Evolutionary conservation across 306 rosid species (phyloP), one percentile per base, ranked within the genome.

Genomic region (Fagus sylvatica): DNA sequence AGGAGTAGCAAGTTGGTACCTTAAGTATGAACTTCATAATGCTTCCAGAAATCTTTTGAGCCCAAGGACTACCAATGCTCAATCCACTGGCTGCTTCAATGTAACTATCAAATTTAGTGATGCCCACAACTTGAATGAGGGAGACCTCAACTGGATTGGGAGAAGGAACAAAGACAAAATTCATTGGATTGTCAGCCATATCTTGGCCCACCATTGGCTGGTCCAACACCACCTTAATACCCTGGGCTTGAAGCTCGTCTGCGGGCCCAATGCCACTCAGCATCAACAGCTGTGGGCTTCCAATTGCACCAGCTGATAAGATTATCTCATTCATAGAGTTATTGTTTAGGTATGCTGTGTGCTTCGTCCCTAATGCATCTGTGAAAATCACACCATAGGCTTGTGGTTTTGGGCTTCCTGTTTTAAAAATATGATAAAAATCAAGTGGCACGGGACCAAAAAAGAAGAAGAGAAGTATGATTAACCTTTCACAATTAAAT

Each of bases 121-220:
- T 83, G 19, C 98, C 97, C 55, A 87, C 97, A 10, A 82, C 81
- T 88, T 90, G 86, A 77, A 89, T 46, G 0, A 91, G 87, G 48
- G 98, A 89, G 34, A 80, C 82, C 70, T 89, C 97, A 67, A 89
- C 95, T 19, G 93, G 97, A 12, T 62, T 1, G n/a, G 95, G 97
- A 6, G 97, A 91, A 4, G 93, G 97, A 34, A 91, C 83, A 17
- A 85, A 43, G 22, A 90, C 69, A 54, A 69, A 11, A 37, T 93
- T 93, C 91, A 84, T 88, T 72, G 96, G 94, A 34, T 86, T 90
- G 79, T 93, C 94, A 16, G 91, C 92, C 96, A 89, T 84, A 36
- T 91, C 92, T 65, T 87, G 88, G 4, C 95, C 97, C 42, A 93
- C 92, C 70, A 88, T 60, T 1, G 95, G 91, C 32, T 86, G 88